These are phyloP conservation scores for Amylocarpus encephaloides DNA, from an alignment of 2,329 filamentous ascomycete genomes.

Conservation along the genomic window DNA sequence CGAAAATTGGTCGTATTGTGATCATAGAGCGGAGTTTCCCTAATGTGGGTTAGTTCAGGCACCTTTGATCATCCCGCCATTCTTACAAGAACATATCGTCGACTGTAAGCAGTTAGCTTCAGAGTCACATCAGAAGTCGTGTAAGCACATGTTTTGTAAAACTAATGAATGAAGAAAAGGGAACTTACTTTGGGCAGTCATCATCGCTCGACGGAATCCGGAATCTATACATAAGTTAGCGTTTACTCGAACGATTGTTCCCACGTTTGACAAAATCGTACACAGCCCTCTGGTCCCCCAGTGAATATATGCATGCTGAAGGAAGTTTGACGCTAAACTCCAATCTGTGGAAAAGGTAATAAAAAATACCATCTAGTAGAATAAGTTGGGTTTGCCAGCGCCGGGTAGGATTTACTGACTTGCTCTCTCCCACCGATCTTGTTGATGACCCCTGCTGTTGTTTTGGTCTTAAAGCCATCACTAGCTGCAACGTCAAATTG, in stretches of 20 bases:
- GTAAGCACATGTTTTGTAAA: neutral
- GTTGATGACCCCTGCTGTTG: slow-evolving; percentile 52
- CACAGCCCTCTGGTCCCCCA: slow-evolving; percentile 54
- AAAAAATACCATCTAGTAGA: slow-evolving; percentile 49
- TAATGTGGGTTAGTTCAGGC: neutral
- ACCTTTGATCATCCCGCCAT: neutral
- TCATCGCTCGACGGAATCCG: slow-evolving; percentile 10
- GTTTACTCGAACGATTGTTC: slow-evolving; percentile 33
- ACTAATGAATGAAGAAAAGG: neutral
- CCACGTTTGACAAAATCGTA: slow-evolving; percentile 41
- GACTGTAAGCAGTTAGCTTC: slow-evolving; percentile 1
- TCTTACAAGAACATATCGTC: slow-evolving; percentile 48
- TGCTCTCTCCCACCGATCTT: slow-evolving; percentile 43
- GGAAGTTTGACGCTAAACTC: slow-evolving; percentile 45
- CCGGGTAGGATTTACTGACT: slow-evolving; percentile 29
- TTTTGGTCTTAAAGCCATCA: slow-evolving; percentile 16
- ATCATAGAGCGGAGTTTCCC: slow-evolving; percentile 40
- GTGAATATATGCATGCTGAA: slow-evolving; percentile 56
- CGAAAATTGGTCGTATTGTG: slow-evolving; percentile 41
- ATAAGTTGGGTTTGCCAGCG: neutral
- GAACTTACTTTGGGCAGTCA: slow-evolving; percentile 7
- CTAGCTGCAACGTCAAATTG: slow-evolving; percentile 28
- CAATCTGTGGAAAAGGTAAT: slow-evolving; percentile 38
- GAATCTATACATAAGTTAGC: slow-evolving; percentile 28
- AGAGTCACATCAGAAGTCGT: neutral